Percentiles rank a stretch among this genome's conserved stretches.
Conservation (phyloP, 345 rosid species). For the Acer saccharum region DNA sequence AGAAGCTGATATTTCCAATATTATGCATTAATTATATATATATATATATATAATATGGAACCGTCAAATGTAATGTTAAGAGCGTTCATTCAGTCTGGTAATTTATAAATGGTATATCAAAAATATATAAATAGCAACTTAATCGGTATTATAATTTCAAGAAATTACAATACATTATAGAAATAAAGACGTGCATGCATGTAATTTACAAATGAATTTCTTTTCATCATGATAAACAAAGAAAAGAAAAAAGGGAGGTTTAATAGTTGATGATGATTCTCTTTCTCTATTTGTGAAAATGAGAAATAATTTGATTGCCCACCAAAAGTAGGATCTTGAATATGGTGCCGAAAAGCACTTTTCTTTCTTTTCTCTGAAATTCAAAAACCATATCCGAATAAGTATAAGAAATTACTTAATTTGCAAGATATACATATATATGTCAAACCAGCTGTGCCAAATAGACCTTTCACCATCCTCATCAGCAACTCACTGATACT, state of each 20-base stretch:
- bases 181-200: no score
- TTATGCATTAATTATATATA: neutral
- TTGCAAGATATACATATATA: no score
- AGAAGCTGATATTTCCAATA: neutral
- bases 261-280: no score
- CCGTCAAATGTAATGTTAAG: no score
- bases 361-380: neutral
- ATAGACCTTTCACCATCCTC: slow-evolving; percentile 14
- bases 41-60: no score
- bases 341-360: slow-evolving; percentile 10
- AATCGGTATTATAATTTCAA: no score
- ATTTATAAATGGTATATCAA: no score
- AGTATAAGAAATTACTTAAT: neutral
- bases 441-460: slow-evolving; percentile 14
- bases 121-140: no score
- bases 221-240: neutral
- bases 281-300: neutral
- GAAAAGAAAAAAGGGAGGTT: neutral
- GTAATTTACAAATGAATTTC: no score
- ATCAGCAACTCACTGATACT: neutral
- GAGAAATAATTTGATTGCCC: slow-evolving; percentile 4
- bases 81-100: no score
- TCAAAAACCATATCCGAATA: slow-evolving; percentile 1
- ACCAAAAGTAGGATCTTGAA: neutral
- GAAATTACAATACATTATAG: neutral